Conservation (phyloP, 768 basidiomycete species). For the Leccinum boreale region DNA sequence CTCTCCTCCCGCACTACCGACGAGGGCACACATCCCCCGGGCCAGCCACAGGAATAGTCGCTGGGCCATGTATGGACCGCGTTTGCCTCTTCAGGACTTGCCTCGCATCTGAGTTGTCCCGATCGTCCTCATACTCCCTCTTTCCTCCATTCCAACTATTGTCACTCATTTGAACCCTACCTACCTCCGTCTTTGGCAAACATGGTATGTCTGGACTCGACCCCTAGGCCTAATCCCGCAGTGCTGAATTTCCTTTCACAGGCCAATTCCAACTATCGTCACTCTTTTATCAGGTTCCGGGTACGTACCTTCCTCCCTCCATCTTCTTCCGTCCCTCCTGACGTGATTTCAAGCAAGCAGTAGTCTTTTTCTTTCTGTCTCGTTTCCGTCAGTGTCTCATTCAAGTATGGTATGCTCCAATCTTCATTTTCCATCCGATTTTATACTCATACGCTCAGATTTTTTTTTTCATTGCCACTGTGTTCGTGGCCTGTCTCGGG, state of each 20-base stretch:
- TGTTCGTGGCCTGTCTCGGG: no score
- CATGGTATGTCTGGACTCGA: slow-evolving; percentile 2
- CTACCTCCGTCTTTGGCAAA: background rate
- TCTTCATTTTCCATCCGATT: no score
- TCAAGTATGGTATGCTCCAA: no score
- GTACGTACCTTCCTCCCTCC: no score
- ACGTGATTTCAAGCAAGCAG: no score
- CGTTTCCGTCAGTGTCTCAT: no score
- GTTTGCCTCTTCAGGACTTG: background rate
- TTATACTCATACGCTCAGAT: no score
- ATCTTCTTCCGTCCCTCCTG: no score
- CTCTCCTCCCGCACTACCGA: slow-evolving; percentile 4
- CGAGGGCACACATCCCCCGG: background rate
- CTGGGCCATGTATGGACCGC: background rate
- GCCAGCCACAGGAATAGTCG: slow-evolving; percentile 1
- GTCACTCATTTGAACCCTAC: slow-evolving; percentile 12
- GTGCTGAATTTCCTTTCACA: background rate
- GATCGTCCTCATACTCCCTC: background rate
- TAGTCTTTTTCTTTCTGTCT: no score
- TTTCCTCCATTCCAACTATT: slow-evolving; percentile 9
- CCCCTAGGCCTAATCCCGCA: background rate
- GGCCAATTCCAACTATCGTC: no score
- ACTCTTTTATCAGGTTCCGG: no score
- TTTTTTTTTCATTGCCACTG: no score
- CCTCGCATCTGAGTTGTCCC: background rate